Evolutionary conservation across 768 basidiomycete genomes (phyloP).

Genomic region (Leccinum disarticulatum): DNA sequence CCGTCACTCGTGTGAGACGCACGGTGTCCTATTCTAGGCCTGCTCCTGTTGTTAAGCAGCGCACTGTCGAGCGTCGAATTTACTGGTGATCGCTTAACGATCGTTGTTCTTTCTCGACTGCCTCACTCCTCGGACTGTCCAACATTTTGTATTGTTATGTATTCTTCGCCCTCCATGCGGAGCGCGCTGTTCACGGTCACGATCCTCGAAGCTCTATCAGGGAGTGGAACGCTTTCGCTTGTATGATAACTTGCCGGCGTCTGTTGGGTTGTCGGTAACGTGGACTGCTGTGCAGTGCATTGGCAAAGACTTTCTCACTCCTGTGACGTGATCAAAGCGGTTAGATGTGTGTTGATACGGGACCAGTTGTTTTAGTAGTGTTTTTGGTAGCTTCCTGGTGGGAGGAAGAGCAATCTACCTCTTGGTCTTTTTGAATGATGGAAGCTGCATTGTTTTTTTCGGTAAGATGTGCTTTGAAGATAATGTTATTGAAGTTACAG

Average conservation of each 20-base stretch:
- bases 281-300: conserved; percentile 24
- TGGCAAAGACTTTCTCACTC: conserved; percentile 9
- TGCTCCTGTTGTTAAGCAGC: conserved; percentile 40
- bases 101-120: not conserved
- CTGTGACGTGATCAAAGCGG: conserved; percentile 9
- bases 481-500: conserved; percentile 25
- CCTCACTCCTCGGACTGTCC: conserved; percentile 18
- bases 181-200: conserved; percentile 32
- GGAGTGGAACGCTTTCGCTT: conserved; percentile 28
- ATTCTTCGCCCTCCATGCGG: conserved; percentile 12
- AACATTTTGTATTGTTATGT: conserved; percentile 35
- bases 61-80: conserved; percentile 72
- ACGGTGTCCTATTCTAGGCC: conserved; percentile 63
- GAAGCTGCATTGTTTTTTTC: not conserved
- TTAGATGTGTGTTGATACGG: conserved; percentile 22
- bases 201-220: conserved; percentile 56
- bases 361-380: conserved; percentile 12
- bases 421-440: not conserved
- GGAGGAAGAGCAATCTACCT: conserved; percentile 10
- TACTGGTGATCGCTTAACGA: conserved; percentile 55
- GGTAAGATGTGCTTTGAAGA: not conserved
- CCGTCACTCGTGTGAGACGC: conserved; percentile 74
- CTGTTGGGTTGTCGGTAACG: conserved; percentile 12
- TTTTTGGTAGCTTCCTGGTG: conserved; percentile 8
- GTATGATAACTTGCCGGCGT: conserved; percentile 18